Evolutionary conservation across 768 basidiomycete species (phyloP).

Genomic region (Tulasnella sp.): DNA sequence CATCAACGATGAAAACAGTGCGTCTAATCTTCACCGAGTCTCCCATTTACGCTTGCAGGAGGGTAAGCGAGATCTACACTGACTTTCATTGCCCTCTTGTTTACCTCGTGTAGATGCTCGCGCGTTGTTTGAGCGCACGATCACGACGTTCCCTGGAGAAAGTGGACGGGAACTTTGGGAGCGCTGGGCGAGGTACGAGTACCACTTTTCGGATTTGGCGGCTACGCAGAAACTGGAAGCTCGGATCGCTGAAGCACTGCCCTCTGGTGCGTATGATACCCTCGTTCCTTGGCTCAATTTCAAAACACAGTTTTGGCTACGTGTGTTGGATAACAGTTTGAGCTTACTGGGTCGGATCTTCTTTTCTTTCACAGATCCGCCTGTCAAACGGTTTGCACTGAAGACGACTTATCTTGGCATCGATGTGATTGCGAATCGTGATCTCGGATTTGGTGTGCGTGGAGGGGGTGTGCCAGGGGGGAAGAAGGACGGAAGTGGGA

Average conservation of each 20-base stretch:
- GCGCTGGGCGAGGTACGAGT: constrained; percentile 90
- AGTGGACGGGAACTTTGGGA: constrained; percentile 85
- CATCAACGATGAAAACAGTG: constrained; percentile 92
- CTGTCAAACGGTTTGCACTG: constrained; percentile 77
- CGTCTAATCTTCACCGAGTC: constrained; percentile 26
- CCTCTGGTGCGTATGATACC: constrained; percentile 45
- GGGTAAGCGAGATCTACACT: constrained; percentile 1
- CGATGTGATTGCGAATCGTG: constrained; percentile 79
- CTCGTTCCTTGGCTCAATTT: background rate
- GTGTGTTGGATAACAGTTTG: background rate
- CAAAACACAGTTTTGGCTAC: background rate
- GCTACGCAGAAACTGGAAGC: constrained; percentile 81
- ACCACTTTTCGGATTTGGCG: constrained; percentile 85
- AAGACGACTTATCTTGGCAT: constrained; percentile 69
- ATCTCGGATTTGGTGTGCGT: constrained; percentile 58
- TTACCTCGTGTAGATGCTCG: constrained; percentile 60
- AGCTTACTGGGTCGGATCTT: background rate
- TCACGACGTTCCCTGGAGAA: constrained; percentile 61
- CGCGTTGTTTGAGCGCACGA: constrained; percentile 85
- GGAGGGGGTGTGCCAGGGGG: background rate
- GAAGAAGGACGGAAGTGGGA: background rate
- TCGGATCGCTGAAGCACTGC: constrained; percentile 77
- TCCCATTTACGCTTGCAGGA: constrained; percentile 13
- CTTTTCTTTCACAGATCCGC: constrained; percentile 47
- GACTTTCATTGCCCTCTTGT: background rate